Conservation (phyloP, 2,329 filamentous ascomycete genomes). For the Botrytis hyacinthi region DNA sequence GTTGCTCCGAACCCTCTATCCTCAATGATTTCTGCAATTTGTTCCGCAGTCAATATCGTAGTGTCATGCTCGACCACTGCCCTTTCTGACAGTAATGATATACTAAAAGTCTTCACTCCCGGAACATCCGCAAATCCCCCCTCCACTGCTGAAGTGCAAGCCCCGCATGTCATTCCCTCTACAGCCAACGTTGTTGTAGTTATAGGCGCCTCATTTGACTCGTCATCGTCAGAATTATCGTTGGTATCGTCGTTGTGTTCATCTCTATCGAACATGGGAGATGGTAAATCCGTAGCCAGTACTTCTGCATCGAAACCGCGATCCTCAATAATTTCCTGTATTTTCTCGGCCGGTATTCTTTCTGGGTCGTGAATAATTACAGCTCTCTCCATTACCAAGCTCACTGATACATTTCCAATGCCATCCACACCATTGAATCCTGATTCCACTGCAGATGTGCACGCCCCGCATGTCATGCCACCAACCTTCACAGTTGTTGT, state of each 20-base stretch:
- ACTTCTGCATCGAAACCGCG: constrained; percentile 87
- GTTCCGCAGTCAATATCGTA: constrained; percentile 48
- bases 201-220: constrained; percentile 38
- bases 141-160: constrained; percentile 83
- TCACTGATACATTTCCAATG: constrained; percentile 83
- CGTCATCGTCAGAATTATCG: constrained; percentile 35
- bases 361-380: constrained; percentile 85
- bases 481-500: constrained; percentile 89
- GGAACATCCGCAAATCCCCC: constrained; percentile 72
- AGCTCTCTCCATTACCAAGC: constrained; percentile 92
- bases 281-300: constrained; percentile 75
- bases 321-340: constrained; percentile 86
- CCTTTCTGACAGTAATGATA: constrained; percentile 80
- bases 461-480: constrained; percentile 91
- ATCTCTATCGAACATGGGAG: constrained; percentile 44
- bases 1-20: constrained; percentile 78
- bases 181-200: constrained; percentile 75
- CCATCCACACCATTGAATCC: constrained; percentile 82
- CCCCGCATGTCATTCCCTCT: constrained; percentile 88
- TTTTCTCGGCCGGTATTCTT: constrained; percentile 68
- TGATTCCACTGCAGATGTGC: constrained; percentile 90
- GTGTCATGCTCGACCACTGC: constrained; percentile 82
- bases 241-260: constrained; percentile 40
- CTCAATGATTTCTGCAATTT: constrained; percentile 58
- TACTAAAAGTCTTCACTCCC: constrained; percentile 73